Base-by-base conservation (phyloP, 805 yeast genomes). In the Millerago galiae region DNA sequence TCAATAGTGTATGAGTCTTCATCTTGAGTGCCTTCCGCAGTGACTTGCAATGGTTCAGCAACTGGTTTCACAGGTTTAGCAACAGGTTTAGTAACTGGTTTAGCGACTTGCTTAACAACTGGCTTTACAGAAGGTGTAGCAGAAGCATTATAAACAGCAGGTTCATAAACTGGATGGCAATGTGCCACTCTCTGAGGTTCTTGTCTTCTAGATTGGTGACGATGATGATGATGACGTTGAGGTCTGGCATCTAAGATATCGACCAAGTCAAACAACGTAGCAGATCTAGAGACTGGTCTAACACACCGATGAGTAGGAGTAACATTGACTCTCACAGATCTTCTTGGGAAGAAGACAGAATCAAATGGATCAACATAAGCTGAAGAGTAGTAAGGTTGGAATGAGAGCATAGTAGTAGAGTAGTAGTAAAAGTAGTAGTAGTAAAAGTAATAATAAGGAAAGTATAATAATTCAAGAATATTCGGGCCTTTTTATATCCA, bases 1-100 rank as follows among this genome's bases (percentile, higher is more conserved):
- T 48, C 50, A 16, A 55, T 43, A 35, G 47, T 50, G 21, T 14
- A 47, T 6, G 36, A 21, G 10, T 44, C 18, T 6, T 28, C 18
- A 4, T 36, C 21, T n/a, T 44, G 45, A 13, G 43, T 17, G 9
- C 44, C 48, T 25, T 42, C 41, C 8, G 44, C 24, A 18, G 8
- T 24, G 11, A 43, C 43, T 13, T 43, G 31, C 13, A 43, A 44
- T 29, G 31, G 24, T 21, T 21, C 7, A 21, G 24, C 7, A 5
- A 7, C 24, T 21, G 4, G 24, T 21, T 21, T 21, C 4, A 21
- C 24, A 21, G 24, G 24, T 21, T n/a, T n/a, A n/a, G 24, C 7
- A 21, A 21, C 24, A 5, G 24, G 24, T 21, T 21, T 21, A 7
- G 24, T 7, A 21, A 21, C 24, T 21, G 24, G 24, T 21, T 21